Evolutionary conservation across 1,139 yeast genomes (phyloP).

Genomic region (Pichia sp.): DNA sequence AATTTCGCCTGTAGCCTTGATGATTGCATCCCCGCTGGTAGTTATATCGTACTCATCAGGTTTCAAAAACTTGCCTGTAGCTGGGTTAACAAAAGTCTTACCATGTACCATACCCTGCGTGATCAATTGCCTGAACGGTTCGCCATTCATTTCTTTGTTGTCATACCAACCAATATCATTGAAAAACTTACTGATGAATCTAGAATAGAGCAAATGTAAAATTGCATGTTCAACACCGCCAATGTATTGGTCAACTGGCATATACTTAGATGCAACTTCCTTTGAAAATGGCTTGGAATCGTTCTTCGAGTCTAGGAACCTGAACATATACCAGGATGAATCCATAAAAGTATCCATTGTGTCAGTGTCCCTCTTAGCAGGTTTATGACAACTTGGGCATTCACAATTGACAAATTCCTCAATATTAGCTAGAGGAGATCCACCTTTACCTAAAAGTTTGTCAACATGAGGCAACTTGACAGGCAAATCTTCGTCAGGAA

Average conservation of each 20-base stretch:
- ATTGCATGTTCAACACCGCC: slow-evolving; percentile 98
- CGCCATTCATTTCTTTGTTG: slow-evolving; percentile 47
- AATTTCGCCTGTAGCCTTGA: slow-evolving; percentile 45
- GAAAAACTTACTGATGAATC: slow-evolving; percentile 80
- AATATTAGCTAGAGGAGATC: slow-evolving; percentile 64
- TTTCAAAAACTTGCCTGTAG: slow-evolving; percentile 65
- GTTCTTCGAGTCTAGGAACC: slow-evolving; percentile 76
- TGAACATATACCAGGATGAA: slow-evolving; percentile 91
- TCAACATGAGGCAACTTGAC: slow-evolving; percentile 66
- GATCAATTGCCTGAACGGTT: slow-evolving; percentile 73
- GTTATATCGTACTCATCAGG: slow-evolving; percentile 62
- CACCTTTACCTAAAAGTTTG: slow-evolving; percentile 50
- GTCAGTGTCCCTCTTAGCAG: slow-evolving; percentile 87
- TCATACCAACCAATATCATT: slow-evolving; percentile 58
- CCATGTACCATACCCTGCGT: slow-evolving; percentile 99
- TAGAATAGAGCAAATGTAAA: slow-evolving; percentile 75
- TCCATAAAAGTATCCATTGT: slow-evolving; percentile 99
- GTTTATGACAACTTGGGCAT: slow-evolving; percentile 77
- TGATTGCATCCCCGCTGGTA: slow-evolving; percentile 40
- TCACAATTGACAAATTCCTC: slow-evolving; percentile 65
- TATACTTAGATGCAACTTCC: slow-evolving; percentile 45
- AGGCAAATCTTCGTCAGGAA: slow-evolving; percentile 81
- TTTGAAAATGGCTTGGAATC: slow-evolving; percentile 45
- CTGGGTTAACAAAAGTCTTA: slow-evolving; percentile 69
- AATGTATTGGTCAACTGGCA: slow-evolving; percentile 87